These are phyloP conservation scores for Cyclotella cryptica DNA, from an alignment of 108 stramenopile genomes.

Conservation along the genomic window DNA sequence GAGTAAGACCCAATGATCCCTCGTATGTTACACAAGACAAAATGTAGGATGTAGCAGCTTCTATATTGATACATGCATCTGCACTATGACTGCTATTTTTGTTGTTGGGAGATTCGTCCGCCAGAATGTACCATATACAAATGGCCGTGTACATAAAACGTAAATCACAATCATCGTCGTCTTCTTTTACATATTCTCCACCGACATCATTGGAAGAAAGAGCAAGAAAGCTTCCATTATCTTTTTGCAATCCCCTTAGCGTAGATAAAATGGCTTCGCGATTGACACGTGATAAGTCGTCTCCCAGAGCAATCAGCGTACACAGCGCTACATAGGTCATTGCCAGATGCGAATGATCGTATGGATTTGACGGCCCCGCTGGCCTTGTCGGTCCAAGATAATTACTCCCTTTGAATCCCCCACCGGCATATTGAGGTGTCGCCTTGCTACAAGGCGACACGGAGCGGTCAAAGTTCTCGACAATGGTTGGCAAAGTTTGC, in stretches of 20 bases:
- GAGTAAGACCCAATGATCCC: slow-evolving; percentile 71
- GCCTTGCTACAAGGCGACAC: neutral
- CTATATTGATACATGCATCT: slow-evolving; percentile 31
- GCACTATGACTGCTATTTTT: slow-evolving; percentile 5
- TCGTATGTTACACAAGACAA: slow-evolving; percentile 68
- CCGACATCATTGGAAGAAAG: slow-evolving; percentile 14
- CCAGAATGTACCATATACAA: slow-evolving; percentile 68
- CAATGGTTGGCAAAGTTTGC: slow-evolving; percentile 35
- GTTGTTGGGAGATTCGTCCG: slow-evolving; percentile 19
- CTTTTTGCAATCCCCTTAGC: slow-evolving; percentile 50
- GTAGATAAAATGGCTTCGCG: slow-evolving; percentile 49
- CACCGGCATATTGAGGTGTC: slow-evolving; percentile 12
- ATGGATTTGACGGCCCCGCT: slow-evolving; percentile 26
- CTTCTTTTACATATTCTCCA: slow-evolving; percentile 15
- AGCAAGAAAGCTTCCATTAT: slow-evolving; percentile 59
- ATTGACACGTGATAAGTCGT: slow-evolving; percentile 66
- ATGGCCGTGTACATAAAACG: slow-evolving; percentile 91
- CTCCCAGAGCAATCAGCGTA: slow-evolving; percentile 70
- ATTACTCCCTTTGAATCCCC: slow-evolving; percentile 69
- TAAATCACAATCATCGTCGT: slow-evolving; percentile 77
- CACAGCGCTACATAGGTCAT: slow-evolving; percentile 88
- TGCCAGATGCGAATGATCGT: slow-evolving; percentile 73
- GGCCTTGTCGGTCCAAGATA: slow-evolving; percentile 51
- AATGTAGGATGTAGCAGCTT: slow-evolving; percentile 48
- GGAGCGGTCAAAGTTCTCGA: neutral